Percentiles rank a stretch among this genome's conserved stretches.
phyloP scores from a whole-genome alignment of 768 basidiomycete species.

The Xanthoconium purpureum region DNA sequence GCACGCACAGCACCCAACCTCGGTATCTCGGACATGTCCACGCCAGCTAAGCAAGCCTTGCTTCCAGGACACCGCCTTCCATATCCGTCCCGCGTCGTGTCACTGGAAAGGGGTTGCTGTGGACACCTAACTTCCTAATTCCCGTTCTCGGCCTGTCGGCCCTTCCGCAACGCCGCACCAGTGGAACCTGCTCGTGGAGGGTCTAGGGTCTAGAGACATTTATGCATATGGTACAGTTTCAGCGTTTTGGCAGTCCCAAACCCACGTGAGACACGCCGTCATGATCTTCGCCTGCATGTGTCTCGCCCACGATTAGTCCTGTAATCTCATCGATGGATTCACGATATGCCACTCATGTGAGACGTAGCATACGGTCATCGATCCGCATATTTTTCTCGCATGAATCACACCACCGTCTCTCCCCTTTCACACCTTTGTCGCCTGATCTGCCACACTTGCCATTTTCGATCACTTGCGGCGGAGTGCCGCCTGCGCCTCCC shows the following conservation, averaged over 20 bases:
- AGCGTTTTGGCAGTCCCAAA: background rate
- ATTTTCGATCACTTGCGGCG: slow-evolving; percentile 1
- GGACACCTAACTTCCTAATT: slow-evolving; percentile 11
- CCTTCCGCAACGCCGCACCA: slow-evolving; percentile 2
- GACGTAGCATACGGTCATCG: slow-evolving; percentile 11
- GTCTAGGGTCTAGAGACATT: slow-evolving; percentile 11
- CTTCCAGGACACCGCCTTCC: slow-evolving; percentile 2
- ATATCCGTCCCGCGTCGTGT: slow-evolving; percentile 14
- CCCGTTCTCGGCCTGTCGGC: slow-evolving; percentile 8
- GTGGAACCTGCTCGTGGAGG: slow-evolving; percentile 11
- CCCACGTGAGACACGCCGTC: slow-evolving; percentile 9
- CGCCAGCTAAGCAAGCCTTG: background rate
- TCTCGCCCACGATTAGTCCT: slow-evolving; percentile 7
- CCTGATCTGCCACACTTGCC: slow-evolving; percentile 3
- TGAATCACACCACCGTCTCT: slow-evolving; percentile 9
- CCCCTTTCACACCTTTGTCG: slow-evolving; percentile 7
- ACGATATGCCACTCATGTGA: slow-evolving; percentile 4
- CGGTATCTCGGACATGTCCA: slow-evolving; percentile 9
- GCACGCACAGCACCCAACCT: background rate
- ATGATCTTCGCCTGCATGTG: slow-evolving; percentile 9
- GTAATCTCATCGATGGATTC: slow-evolving; percentile 22
- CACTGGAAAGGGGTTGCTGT: slow-evolving; percentile 23
- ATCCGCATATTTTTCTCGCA: slow-evolving; percentile 10
- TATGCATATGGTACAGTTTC: background rate
- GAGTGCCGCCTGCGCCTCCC: background rate